phyloP scores from a whole-genome alignment of 1,139 yeast genomes.

The Candida sanyaensis region DNA sequence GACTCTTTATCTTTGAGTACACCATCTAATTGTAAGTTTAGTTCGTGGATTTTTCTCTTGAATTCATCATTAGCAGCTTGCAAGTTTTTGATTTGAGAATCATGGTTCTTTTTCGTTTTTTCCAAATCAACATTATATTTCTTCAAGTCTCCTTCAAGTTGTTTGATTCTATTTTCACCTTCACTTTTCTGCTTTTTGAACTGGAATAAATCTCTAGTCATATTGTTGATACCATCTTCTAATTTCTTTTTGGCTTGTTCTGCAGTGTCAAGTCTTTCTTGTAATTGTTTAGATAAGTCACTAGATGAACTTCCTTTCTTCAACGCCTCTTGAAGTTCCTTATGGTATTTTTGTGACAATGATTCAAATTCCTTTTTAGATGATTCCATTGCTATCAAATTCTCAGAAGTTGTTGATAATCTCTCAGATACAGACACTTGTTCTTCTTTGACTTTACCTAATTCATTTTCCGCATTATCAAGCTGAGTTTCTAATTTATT shows the following conservation, averaged over 20 bases:
- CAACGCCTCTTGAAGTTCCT: conserved; percentile 31
- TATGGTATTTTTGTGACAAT: conserved; percentile 26
- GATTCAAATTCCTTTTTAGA: conserved; percentile 35
- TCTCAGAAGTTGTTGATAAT: conserved; percentile 37
- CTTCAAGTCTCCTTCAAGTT: conserved; percentile 42
- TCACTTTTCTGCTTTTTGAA: conserved; percentile 62
- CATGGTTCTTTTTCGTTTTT: conserved; percentile 23
- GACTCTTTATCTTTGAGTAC: conserved; percentile 16
- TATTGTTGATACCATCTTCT: conserved; percentile 86
- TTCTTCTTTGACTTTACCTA: conserved; percentile 26
- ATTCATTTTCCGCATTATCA: conserved; percentile 11
- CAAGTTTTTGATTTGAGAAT: conserved; percentile 21
- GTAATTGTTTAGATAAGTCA: conserved; percentile 28
- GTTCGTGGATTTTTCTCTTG: conserved; percentile 24
- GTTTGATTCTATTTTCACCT: conserved; percentile 44
- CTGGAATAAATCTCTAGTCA: conserved; percentile 79
- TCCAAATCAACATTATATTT: conserved; percentile 21
- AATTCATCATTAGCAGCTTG: conserved; percentile 24
- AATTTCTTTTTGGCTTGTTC: conserved; percentile 62
- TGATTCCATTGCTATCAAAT: conserved; percentile 30
- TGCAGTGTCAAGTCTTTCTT: conserved; percentile 26
- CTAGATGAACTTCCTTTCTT: conserved; percentile 23
- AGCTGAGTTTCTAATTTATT: conserved; percentile 15
- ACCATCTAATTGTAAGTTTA: conserved; percentile 19
- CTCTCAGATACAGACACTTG: conserved; percentile 26